Evolutionary conservation across 495 filamentous ascomycete species (phyloP).

Genomic region (Wilcoxina mikolae): DNA sequence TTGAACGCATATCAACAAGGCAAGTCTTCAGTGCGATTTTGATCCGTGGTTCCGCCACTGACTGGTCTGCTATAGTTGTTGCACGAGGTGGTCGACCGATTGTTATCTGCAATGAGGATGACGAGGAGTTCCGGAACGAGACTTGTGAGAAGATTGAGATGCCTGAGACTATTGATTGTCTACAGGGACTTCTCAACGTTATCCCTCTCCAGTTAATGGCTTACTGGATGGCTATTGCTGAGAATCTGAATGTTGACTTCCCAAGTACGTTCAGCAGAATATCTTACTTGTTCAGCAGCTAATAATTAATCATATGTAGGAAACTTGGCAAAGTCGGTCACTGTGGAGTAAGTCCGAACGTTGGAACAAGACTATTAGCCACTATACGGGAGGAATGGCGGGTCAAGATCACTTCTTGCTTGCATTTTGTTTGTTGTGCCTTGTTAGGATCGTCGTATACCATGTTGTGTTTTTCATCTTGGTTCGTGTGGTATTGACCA

Average conservation of each 20-base stretch:
- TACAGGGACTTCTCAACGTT: constrained; percentile 94
- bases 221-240: constrained; percentile 93
- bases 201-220: constrained; percentile 94
- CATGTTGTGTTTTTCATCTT: constrained; percentile 2
- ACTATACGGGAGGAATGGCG: not conserved
- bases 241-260: constrained; percentile 94
- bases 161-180: constrained; percentile 82
- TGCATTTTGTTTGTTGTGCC: not conserved
- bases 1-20: constrained; percentile 97
- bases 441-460: constrained; percentile 1
- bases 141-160: constrained; percentile 95
- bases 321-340: constrained; percentile 97
- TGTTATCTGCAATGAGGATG: constrained; percentile 87
- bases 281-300: not conserved
- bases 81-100: constrained; percentile 88
- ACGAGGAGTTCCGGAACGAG: constrained; percentile 73
- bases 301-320: constrained; percentile 17
- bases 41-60: constrained; percentile 8
- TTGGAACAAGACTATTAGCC: not conserved
- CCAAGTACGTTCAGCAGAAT: constrained; percentile 41
- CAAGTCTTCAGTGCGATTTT: constrained; percentile 32
- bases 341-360: constrained; percentile 60
- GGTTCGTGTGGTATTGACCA: not conserved
- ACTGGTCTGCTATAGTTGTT: constrained; percentile 48
- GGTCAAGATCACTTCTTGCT: not conserved